phyloP scores from a whole-genome alignment of 1,284 basidiomycete genomes.

The Apiotrichum siamense region DNA sequence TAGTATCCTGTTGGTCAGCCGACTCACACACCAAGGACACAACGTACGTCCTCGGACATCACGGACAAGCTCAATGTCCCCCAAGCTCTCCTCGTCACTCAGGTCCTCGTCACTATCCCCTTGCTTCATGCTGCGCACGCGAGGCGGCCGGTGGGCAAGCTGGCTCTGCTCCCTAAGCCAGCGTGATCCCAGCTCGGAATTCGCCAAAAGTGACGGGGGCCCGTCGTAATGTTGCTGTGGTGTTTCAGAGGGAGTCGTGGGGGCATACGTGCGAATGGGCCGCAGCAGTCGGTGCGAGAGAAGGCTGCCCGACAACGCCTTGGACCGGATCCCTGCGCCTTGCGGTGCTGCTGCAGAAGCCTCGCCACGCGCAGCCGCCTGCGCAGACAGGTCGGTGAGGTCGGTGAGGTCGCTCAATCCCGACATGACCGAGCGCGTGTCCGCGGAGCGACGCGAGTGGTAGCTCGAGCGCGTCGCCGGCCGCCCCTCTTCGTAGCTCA shows the following conservation, averaged over 20 bases:
- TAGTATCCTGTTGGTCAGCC: conserved; percentile 36
- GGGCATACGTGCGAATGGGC: neutral
- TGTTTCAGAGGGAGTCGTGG: too few relatives aligned
- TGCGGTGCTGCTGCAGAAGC: neutral
- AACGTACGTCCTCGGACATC: conserved; percentile 45
- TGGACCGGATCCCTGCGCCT: neutral
- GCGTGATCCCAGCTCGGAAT: conserved; percentile 59
- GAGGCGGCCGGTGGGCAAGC: conserved; percentile 25
- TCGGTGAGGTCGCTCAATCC: neutral
- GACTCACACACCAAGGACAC: too few relatives aligned
- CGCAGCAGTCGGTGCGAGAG: neutral
- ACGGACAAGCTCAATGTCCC: conserved; percentile 37
- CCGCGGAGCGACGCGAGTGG: neutral
- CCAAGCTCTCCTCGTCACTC: conserved; percentile 38
- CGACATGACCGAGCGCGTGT: neutral
- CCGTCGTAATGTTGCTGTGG: conserved; percentile 1
- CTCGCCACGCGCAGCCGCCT: too few relatives aligned
- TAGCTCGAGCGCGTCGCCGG: neutral
- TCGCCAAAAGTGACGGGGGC: conserved; percentile 31
- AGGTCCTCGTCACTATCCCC: conserved; percentile 36
- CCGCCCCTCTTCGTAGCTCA: neutral
- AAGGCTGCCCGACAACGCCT: neutral
- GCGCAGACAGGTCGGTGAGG: neutral
- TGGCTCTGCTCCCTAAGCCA: conserved; percentile 79
- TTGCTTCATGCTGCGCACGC: conserved; percentile 10